Evolutionary conservation across 192 early-diverging fungal species (phyloP).

Genomic region (Coemansia sp.): DNA sequence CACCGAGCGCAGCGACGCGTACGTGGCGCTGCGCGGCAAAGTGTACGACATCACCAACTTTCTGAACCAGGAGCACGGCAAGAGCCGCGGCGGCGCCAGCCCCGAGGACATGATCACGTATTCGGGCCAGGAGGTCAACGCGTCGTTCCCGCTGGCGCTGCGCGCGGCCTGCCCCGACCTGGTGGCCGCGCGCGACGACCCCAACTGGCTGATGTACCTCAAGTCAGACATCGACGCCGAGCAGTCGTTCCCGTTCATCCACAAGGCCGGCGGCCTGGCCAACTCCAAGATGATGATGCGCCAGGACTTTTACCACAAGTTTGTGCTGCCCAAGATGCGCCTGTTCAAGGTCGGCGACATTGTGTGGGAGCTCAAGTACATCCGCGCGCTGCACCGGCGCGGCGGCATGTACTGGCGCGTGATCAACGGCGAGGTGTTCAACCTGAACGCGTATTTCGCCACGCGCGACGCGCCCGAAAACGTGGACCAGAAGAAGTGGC

Average conservation of each 20-base stretch:
- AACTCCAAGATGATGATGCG: constrained; percentile 39
- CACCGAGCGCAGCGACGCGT: constrained; percentile 55
- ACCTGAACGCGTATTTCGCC: constrained; percentile 60
- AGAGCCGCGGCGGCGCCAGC: constrained; percentile 31
- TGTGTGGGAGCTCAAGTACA: constrained; percentile 52
- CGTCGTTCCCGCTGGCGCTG: constrained; percentile 59
- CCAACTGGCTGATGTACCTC: constrained; percentile 38
- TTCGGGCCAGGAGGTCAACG: constrained; percentile 62
- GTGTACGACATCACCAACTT: constrained; percentile 70
- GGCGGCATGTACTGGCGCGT: constrained; percentile 52
- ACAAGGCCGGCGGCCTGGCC: constrained; percentile 36
- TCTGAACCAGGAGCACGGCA: constrained; percentile 58
- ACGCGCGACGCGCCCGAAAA: constrained; percentile 51
- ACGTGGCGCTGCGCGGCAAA: constrained; percentile 60
- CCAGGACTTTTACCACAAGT: constrained; percentile 52
- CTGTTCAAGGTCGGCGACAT: constrained; percentile 56
- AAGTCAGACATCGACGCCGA: constrained; percentile 23
- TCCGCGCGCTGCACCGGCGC: constrained; percentile 46
- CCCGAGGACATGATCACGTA: constrained; percentile 44
- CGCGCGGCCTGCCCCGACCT: constrained; percentile 57
- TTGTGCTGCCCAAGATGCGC: constrained; percentile 51
- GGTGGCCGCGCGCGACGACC: constrained; percentile 19
- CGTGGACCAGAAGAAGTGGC: constrained; percentile 45
- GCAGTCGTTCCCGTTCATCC: constrained; percentile 23
- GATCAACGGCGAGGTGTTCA: constrained; percentile 64